Conservation (phyloP, 208 protist species). For the Leishmania lainsoni region DNA sequence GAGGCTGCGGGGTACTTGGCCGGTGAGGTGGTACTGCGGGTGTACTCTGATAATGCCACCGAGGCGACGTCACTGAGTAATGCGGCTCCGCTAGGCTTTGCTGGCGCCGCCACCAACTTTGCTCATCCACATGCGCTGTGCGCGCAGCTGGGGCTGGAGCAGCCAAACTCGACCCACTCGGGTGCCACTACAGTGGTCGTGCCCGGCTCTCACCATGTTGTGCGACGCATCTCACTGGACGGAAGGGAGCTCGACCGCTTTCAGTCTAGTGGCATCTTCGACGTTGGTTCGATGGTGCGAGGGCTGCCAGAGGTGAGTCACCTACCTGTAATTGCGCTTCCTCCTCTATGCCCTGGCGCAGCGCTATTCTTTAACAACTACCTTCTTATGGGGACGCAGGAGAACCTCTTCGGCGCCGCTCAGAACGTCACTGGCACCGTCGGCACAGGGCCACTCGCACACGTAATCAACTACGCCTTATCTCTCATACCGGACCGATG, state of each 20-base stretch:
- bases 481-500: conserved; percentile 76
- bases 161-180: neutral
- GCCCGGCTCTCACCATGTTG: conserved; percentile 73
- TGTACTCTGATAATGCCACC: conserved; percentile 67
- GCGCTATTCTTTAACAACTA: conserved; percentile 73
- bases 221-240: conserved; percentile 54
- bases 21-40: conserved; percentile 71
- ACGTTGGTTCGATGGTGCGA: conserved; percentile 66
- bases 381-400: conserved; percentile 40
- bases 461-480: conserved; percentile 56
- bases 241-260: conserved; percentile 68
- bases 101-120: conserved; percentile 27
- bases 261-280: conserved; percentile 56
- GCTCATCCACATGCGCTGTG: conserved; percentile 41
- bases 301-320: conserved; percentile 42
- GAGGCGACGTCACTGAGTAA: conserved; percentile 63
- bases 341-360: conserved; percentile 50
- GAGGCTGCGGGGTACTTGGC: conserved; percentile 66
- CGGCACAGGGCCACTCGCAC: conserved; percentile 22
- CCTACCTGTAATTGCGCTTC: conserved; percentile 47
- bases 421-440: neutral
- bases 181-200: conserved; percentile 38
- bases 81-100: conserved; percentile 56
- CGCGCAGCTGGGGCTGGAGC: conserved; percentile 49
- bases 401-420: conserved; percentile 45